Conservation (phyloP, 2,329 filamentous ascomycete species). For the Mollisiaceae sp. region DNA sequence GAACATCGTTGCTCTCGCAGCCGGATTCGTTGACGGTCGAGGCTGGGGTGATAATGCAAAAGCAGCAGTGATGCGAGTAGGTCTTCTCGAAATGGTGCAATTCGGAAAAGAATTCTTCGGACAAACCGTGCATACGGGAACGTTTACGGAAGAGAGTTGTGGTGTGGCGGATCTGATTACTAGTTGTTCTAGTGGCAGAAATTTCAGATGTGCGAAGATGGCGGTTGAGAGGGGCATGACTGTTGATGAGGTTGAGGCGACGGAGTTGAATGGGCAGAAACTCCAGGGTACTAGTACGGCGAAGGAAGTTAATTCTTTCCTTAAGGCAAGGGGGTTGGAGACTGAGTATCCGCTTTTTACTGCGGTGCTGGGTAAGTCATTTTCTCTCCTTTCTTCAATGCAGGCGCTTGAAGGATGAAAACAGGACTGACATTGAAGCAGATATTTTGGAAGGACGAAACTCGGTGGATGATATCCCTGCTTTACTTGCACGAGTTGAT, state of each 20-base stretch:
- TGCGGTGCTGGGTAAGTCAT: constrained; percentile 66
- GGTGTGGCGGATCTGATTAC: constrained; percentile 97
- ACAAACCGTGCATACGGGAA: constrained; percentile 77
- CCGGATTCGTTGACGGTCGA: constrained; percentile 92
- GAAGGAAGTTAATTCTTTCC: constrained; percentile 86
- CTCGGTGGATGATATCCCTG: constrained; percentile 80
- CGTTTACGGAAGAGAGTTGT: constrained; percentile 96
- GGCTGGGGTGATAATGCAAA: constrained; percentile 99
- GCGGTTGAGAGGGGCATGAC: constrained; percentile 78
- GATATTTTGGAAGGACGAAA: constrained; percentile 75
- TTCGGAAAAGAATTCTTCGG: constrained; percentile 95
- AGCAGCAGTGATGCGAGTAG: constrained; percentile 97
- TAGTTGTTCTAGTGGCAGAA: constrained; percentile 87
- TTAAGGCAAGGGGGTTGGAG: constrained; percentile 79
- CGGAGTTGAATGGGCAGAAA: constrained; percentile 95
- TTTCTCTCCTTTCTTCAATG: no score
- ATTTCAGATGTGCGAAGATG: constrained; percentile 92
- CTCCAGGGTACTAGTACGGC: constrained; percentile 93
- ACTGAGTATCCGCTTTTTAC: constrained; percentile 91
- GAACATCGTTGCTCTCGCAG: constrained; percentile 93
- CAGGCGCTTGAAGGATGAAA: no score
- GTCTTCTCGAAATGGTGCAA: constrained; percentile 93
- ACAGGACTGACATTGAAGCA: constrained; percentile 38
- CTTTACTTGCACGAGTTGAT: constrained; percentile 48
- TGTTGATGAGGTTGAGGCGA: constrained; percentile 85